Evolutionary conservation across 2,329 filamentous ascomycete genomes (phyloP).

Genomic region (Helotiales sp.): DNA sequence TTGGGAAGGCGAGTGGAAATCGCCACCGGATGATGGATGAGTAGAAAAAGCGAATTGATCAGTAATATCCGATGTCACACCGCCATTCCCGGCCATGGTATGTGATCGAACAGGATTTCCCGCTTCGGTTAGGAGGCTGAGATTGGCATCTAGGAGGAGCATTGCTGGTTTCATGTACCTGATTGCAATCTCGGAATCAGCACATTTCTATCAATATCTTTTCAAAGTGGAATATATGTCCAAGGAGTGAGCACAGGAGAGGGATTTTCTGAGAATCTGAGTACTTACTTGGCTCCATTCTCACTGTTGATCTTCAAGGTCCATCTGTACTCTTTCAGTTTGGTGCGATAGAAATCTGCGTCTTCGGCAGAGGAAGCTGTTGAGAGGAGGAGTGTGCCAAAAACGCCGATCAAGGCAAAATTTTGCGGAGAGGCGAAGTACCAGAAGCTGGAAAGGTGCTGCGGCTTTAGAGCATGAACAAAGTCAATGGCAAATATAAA

Average conservation of each 20-base stretch:
- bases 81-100: slow-evolving; percentile 2
- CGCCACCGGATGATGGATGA: slow-evolving; percentile 9
- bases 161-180: slow-evolving; percentile 30
- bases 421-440: slow-evolving; percentile 46
- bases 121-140: slow-evolving; percentile 20
- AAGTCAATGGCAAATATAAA: slow-evolving; percentile 43
- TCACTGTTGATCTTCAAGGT: slow-evolving; percentile 32
- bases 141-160: slow-evolving; percentile 28
- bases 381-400: slow-evolving; percentile 40
- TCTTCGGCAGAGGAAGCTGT: slow-evolving; percentile 26
- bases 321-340: slow-evolving; percentile 31
- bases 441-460: slow-evolving; percentile 48
- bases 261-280: slow-evolving; percentile 2
- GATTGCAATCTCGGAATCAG: slow-evolving; percentile 30
- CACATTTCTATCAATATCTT: too few relatives aligned
- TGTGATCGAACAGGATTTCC: background rate
- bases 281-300: slow-evolving; percentile 27
- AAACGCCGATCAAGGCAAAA: slow-evolving; percentile 43
- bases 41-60: slow-evolving; percentile 13
- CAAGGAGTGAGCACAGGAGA: too few relatives aligned
- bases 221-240: too few relatives aligned
- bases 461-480: slow-evolving; percentile 43
- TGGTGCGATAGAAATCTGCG: slow-evolving; percentile 25
- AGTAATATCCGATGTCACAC: slow-evolving; percentile 4
- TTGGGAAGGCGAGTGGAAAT: slow-evolving; percentile 18